Conservation (phyloP, 352 stramenopile species). For the Globisporangium okanoganense region DNA sequence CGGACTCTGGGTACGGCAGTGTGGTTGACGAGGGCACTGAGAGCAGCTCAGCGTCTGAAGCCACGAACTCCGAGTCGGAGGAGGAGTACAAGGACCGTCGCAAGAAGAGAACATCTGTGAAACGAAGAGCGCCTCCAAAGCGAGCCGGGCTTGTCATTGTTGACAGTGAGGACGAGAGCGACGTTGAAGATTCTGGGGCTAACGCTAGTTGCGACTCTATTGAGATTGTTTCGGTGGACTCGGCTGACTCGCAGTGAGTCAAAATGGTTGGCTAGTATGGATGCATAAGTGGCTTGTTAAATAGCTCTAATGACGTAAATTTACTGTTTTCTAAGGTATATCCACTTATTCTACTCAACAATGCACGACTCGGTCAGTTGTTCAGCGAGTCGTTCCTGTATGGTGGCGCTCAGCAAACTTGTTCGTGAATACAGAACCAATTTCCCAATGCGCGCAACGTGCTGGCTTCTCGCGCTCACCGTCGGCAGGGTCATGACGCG, state of each 20-base stretch:
- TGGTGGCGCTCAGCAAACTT: conserved; percentile 15
- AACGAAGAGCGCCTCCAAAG: background rate
- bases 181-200: background rate
- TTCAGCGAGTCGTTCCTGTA: conserved; percentile 12
- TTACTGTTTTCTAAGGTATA: background rate
- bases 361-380: conserved; percentile 3
- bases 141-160: background rate
- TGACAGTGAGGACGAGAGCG: conserved; percentile 3
- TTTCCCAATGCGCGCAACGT: conserved; percentile 32
- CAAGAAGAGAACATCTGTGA: background rate
- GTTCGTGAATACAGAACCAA: conserved; percentile 31
- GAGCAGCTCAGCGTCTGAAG: conserved; percentile 3
- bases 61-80: background rate
- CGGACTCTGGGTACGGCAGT: conserved; percentile 8
- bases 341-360: too few relatives aligned
- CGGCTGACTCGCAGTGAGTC: background rate
- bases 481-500: conserved; percentile 16
- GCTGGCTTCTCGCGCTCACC: conserved; percentile 23
- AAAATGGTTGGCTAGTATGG: too few relatives aligned
- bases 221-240: conserved; percentile 1
- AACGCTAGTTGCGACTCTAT: conserved; percentile 1
- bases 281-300: background rate
- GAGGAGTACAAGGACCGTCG: background rate
- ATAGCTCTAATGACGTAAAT: background rate
- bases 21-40: conserved; percentile 1